Base-by-base conservation (phyloP, 1,284 basidiomycete genomes). In the Waitea zeae region DNA sequence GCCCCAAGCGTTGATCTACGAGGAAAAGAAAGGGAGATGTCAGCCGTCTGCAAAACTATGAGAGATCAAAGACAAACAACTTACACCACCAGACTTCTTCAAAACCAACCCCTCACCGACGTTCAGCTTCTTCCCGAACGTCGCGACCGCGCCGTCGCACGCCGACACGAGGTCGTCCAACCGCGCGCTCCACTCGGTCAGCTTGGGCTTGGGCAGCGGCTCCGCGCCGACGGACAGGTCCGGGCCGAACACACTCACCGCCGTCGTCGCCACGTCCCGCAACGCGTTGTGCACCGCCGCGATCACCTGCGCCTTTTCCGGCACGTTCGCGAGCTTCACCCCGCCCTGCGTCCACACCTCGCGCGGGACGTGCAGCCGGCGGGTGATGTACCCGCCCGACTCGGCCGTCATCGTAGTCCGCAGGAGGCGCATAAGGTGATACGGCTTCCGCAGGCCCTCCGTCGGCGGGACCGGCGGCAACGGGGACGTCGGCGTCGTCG, bases 311-410 rank as follows among this genome's bases (percentile, higher is more conserved):
- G 89, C 71, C 56, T 95, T 95, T 44, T 88, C 83, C 33, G 77
- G 70, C 22, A 90, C 49, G 45, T 83, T 82, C 11, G 61, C 59
- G 31, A 93, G 64, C 52, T 89, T 90, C 20, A 79, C 80, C 20
- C 87, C 86, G 14, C 76, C 74, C 49, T 86, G 81, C 24, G 78
- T 79, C 93, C 93, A 98, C 7, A 93, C 76, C 41, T 82, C 79
- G 31, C 78, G 70, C 4, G 89, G 83, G 14, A 97, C 77, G 53
- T 90, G 92, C 40, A 98, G 58, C 29, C 77, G 70, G 17, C 75
- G 74, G 1, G 88, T 93, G 38, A 97, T 61, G 51, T 93, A 95
- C 11, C 81, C 86, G 9, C 92, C 92, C 2, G 78, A 70, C 36
- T 68, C 63, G n/a, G 73, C 72, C 18, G 69, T 70, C 70, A 93